Evolutionary conservation across 2,329 filamentous ascomycete species (phyloP), one percentile per base, ranked within the genome.

Genomic region (Fusarium anthophilum): DNA sequence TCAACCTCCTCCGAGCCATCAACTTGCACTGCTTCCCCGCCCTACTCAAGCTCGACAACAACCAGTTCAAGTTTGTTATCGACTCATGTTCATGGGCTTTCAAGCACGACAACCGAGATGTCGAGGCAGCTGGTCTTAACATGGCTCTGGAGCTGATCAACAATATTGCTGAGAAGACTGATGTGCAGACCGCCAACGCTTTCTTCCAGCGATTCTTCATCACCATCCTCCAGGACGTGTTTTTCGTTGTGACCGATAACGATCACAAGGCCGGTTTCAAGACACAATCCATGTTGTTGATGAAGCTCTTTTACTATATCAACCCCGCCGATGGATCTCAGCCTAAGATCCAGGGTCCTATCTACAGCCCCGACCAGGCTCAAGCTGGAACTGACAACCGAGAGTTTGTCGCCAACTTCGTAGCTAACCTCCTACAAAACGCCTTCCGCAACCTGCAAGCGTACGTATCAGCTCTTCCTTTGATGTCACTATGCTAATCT

Each of bases 51-150:
- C 91, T 99, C 39, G 96, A 99, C 81, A 96, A 94, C 79, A 91
- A 94, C 68, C 96, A 98, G 81, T 99, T 99, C 91, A 99, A 99
- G 86, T 97, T 98, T 80, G 95, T 99, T 79, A 98, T 99, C 76
- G 96, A 99, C 83, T 97, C 96, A 41, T 99, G 97, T 87, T 95
- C 98, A 89, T 99, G 96, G 97, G 96, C 97, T n/a, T 98, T 96
- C 87, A 99, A 99, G 87, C 96, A 99, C 84, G 96, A 99, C 86
- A 99, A 99, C 85, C 93, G 96, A 69, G 95, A 98, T 81, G 96
- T 99, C 37, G 96, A 99, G 84, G 94, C 94, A 76, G 97, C 96
- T 44, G 96, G 96, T 69, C 90, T 99, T 70, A 96, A 95, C 84
- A 99, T 99, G 96, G 98, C 96, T 83, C 91, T 98, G 76, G 96